phyloP scores from a whole-genome alignment of 2,329 filamentous ascomycete species.

The Paraconiothyrium sp. region DNA sequence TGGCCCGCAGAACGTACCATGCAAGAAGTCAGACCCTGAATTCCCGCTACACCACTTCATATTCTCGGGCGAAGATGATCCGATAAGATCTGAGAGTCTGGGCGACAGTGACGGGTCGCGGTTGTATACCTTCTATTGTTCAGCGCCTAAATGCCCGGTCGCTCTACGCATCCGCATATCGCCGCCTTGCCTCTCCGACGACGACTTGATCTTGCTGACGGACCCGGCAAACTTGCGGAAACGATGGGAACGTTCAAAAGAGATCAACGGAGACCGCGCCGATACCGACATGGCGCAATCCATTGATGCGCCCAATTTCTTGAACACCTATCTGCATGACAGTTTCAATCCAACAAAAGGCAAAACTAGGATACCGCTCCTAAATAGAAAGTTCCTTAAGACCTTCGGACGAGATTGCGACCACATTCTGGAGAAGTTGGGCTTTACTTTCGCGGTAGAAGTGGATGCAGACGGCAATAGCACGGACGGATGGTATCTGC shows the following conservation, averaged over 20 bases:
- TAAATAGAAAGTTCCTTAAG: slow-evolving; percentile 71
- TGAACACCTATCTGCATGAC: slow-evolving; percentile 69
- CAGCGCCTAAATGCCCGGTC: slow-evolving; percentile 65
- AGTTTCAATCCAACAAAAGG: slow-evolving; percentile 61
- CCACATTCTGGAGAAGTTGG: slow-evolving; percentile 65
- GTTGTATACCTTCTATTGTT: slow-evolving; percentile 64
- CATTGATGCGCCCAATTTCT: slow-evolving; percentile 64
- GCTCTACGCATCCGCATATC: slow-evolving; percentile 62
- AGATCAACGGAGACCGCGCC: slow-evolving; percentile 63
- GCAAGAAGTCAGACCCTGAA: slow-evolving; percentile 53
- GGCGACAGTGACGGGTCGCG: slow-evolving; percentile 31
- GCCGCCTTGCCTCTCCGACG: slow-evolving; percentile 60
- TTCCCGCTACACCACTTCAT: slow-evolving; percentile 71
- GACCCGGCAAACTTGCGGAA: slow-evolving; percentile 62
- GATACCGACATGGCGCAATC: slow-evolving; percentile 61
- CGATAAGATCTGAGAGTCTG: slow-evolving; percentile 21
- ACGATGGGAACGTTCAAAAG: slow-evolving; percentile 63
- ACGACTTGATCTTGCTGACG: slow-evolving; percentile 62
- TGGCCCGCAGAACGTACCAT: slow-evolving; percentile 51
- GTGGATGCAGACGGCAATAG: slow-evolving; percentile 39
- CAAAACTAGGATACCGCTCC: slow-evolving; percentile 64
- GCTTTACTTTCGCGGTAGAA: slow-evolving; percentile 58
- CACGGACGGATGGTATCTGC: slow-evolving; percentile 45
- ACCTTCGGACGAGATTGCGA: slow-evolving; percentile 71
- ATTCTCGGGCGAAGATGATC: slow-evolving; percentile 32